These are phyloP conservation scores for Coemansia sp. DNA, from an alignment of 192 early-diverging fungal species.

Conservation along the genomic window DNA sequence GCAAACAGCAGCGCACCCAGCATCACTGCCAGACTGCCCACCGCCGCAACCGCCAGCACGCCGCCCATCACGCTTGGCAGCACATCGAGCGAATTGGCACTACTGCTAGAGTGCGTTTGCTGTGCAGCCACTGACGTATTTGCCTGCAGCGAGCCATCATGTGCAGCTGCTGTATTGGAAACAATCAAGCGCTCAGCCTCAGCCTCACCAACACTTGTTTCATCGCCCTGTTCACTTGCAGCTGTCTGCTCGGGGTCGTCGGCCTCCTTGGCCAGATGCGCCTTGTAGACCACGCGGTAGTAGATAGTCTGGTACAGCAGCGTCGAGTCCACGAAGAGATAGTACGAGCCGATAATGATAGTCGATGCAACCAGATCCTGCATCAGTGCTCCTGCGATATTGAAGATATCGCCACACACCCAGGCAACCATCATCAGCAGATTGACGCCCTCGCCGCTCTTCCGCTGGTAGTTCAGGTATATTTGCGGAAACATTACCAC, in stretches of 20 bases:
- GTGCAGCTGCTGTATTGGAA: not conserved
- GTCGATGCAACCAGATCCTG: constrained; percentile 72
- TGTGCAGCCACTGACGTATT: not conserved
- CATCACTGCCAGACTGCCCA: constrained; percentile 32
- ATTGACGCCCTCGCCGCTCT: constrained; percentile 76
- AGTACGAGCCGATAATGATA: constrained; percentile 71
- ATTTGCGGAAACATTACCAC: constrained; percentile 84
- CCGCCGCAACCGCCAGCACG: constrained; percentile 27
- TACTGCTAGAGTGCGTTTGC: not conserved
- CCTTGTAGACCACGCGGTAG: constrained; percentile 55
- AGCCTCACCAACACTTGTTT: not conserved
- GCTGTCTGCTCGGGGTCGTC: not conserved
- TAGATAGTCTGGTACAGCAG: constrained; percentile 68
- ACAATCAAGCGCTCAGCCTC: not conserved
- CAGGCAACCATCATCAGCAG: constrained; percentile 72
- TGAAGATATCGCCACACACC: constrained; percentile 77
- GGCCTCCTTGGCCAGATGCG: constrained; percentile 25
- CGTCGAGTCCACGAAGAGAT: constrained; percentile 67
- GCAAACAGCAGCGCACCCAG: constrained; percentile 21
- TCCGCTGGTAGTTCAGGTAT: constrained; percentile 72
- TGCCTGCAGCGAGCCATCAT: not conserved
- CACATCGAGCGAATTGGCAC: not conserved
- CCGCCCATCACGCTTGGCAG: constrained; percentile 22
- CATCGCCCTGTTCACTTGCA: no score
- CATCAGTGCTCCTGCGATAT: constrained; percentile 70